These are phyloP conservation scores for Cetraspora pellucida DNA, from an alignment of 192 early-diverging fungal genomes.

Conservation along the genomic window DNA sequence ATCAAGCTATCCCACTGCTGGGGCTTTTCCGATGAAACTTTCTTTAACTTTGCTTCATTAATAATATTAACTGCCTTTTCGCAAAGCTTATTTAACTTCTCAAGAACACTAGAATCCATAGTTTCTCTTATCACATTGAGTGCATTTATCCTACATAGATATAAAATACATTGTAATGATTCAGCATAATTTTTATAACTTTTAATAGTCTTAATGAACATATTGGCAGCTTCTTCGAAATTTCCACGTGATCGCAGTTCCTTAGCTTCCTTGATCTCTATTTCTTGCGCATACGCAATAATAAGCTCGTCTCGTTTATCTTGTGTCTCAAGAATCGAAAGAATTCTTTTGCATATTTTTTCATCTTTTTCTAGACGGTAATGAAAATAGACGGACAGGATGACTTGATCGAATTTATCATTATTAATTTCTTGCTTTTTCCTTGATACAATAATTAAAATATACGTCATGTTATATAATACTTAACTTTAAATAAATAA, in stretches of 20 bases:
- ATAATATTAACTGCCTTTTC: neutral
- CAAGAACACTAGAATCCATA: neutral
- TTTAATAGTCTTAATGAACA: neutral
- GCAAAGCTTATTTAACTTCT: neutral
- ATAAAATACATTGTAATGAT: neutral
- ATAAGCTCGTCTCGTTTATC: constrained; percentile 15
- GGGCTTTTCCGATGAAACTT: neutral
- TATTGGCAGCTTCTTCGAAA: constrained; percentile 7
- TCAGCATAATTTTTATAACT: neutral
- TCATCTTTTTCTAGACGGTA: constrained; percentile 9
- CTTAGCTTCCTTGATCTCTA: neutral
- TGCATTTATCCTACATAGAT: constrained; percentile 21
- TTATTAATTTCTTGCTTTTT: constrained; percentile 11
- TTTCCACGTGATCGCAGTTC: neutral
- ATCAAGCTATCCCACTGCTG: neutral
- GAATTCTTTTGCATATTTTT: neutral
- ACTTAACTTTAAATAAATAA: neutral
- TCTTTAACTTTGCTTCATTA: neutral
- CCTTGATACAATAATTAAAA: neutral
- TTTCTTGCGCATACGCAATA: constrained; percentile 12
- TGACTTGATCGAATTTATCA: neutral
- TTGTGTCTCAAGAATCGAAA: constrained; percentile 11
- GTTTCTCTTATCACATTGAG: neutral
- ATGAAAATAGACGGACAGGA: constrained; percentile 5
- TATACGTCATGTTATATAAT: neutral